A percentile compares a stretch with the other conserved stretches of the same genome.
Conservation (phyloP, 2,329 filamentous ascomycete genomes). For the Calonectria ilicicola region DNA sequence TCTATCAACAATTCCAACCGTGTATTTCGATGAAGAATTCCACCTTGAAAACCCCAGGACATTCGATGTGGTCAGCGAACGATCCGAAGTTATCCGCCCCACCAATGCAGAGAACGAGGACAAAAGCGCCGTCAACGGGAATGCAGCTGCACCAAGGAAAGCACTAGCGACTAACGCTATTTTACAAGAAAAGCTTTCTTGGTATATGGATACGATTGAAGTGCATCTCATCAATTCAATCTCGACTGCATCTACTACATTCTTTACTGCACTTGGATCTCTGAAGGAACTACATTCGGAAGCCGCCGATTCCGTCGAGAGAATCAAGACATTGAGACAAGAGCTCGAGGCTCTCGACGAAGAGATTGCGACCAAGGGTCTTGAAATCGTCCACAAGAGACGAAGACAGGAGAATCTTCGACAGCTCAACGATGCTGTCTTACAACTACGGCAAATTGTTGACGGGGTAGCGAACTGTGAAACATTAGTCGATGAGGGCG, state of each 20-base stretch:
- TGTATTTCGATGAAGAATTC: constrained; percentile 97
- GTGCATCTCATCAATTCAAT: constrained; percentile 97
- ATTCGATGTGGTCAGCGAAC: constrained; percentile 96
- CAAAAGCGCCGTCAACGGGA: constrained; percentile 67
- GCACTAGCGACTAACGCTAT: constrained; percentile 96
- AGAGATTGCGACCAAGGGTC: constrained; percentile 86
- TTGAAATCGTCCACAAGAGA: constrained; percentile 87
- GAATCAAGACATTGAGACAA: constrained; percentile 83
- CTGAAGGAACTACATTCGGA: constrained; percentile 92
- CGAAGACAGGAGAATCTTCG: constrained; percentile 86
- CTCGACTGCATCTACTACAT: constrained; percentile 93
- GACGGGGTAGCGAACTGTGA: constrained; percentile 82
- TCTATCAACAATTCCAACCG: constrained; percentile 88
- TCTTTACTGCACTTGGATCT: constrained; percentile 94
- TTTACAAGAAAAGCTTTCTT: constrained; percentile 96
- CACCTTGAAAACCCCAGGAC: constrained; percentile 95
- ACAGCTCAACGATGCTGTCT: constrained; percentile 83
- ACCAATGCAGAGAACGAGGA: constrained; percentile 66
- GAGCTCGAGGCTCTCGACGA: constrained; percentile 86
- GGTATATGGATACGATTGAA: constrained; percentile 99
- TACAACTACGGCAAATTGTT: constrained; percentile 85
- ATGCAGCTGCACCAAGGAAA: constrained; percentile 75
- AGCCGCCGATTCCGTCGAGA: constrained; percentile 88
- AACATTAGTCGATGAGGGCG: constrained; percentile 82
- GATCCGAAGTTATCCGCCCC: constrained; percentile 91